Conservation (phyloP, 257 asterid genomes). For the Primulina huaijiensis region DNA sequence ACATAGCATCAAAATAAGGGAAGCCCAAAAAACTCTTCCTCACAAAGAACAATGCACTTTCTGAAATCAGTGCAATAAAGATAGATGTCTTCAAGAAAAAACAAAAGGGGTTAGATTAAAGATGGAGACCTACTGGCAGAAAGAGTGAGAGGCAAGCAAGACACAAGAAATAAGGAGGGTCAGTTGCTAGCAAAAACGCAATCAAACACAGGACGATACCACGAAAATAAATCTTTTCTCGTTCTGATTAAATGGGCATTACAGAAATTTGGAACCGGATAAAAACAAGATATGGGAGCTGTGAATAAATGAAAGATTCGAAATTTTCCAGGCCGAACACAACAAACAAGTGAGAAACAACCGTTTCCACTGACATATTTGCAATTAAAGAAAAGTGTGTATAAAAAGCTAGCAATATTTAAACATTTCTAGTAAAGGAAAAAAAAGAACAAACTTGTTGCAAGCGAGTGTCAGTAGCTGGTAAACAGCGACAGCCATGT, state of each 20-base stretch:
- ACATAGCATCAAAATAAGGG: not conserved
- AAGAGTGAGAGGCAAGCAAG: slow-evolving; percentile 71
- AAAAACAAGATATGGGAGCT: slow-evolving; percentile 17
- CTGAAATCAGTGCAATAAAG: slow-evolving; percentile 26
- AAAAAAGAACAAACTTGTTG: slow-evolving; percentile 24
- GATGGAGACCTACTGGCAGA: slow-evolving; percentile 53
- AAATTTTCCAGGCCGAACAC: slow-evolving; percentile 20
- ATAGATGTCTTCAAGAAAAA: slow-evolving; percentile 48
- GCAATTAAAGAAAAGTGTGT: slow-evolving; percentile 35
- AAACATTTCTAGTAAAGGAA: slow-evolving; percentile 20
- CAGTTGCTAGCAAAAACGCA: slow-evolving; percentile 32
- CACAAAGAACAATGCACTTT: slow-evolving; percentile 9
- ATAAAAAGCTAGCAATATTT: slow-evolving; percentile 35
- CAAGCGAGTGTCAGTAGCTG: slow-evolving; percentile 18
- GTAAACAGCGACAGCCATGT: slow-evolving; percentile 26
- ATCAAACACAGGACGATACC: slow-evolving; percentile 33
- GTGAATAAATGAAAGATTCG: slow-evolving; percentile 30
- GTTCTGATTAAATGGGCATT: slow-evolving; percentile 25
- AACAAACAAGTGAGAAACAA: slow-evolving; percentile 31
- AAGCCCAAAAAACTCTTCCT: slow-evolving; percentile 22
- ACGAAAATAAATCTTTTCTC: slow-evolving; percentile 23
- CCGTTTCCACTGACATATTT: slow-evolving; percentile 63
- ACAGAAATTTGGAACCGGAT: slow-evolving; percentile 24
- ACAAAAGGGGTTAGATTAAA: slow-evolving; percentile 46
- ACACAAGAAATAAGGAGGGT: slow-evolving; percentile 28